These are phyloP conservation scores for Picochlorum sp. DNA, from an alignment of 139 green algal genomes.

Conservation along the genomic window DNA sequence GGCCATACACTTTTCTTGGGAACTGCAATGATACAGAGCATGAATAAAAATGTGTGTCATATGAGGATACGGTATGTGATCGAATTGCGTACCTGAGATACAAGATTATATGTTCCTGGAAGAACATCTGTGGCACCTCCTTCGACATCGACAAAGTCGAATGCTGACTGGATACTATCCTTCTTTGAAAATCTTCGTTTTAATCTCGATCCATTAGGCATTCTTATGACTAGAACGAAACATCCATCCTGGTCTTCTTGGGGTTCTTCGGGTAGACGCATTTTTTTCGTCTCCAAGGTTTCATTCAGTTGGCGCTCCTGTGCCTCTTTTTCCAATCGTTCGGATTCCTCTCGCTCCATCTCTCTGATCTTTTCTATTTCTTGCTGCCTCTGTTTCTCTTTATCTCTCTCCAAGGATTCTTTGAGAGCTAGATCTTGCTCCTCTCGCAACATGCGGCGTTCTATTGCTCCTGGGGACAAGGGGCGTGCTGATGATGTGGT, in stretches of 20 bases:
- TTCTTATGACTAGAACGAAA: constrained; percentile 45
- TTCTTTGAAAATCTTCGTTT: constrained; percentile 42
- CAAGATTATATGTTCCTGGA: constrained; percentile 56
- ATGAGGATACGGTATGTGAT: neutral
- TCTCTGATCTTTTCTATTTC: constrained; percentile 1
- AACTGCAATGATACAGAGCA: constrained; percentile 26
- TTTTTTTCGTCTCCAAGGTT: constrained; percentile 11
- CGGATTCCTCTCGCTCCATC: constrained; percentile 2
- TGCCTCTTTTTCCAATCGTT: constrained; percentile 1
- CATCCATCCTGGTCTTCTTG: constrained; percentile 15
- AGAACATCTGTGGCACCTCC: constrained; percentile 15
- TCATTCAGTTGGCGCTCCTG: constrained; percentile 1
- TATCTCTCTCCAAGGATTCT: constrained; percentile 11
- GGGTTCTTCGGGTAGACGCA: constrained; percentile 45
- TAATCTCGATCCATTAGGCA: constrained; percentile 52
- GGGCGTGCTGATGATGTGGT: neutral
- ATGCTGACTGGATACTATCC: constrained; percentile 37
- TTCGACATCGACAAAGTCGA: constrained; percentile 68
- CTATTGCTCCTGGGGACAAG: constrained; percentile 23
- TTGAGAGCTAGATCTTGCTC: constrained; percentile 27
- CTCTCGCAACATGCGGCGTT: constrained; percentile 12
- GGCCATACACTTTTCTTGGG: constrained; percentile 37
- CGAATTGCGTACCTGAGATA: constrained; percentile 23
- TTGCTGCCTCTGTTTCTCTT: constrained; percentile 9
- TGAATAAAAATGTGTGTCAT: neutral